Evolutionary conservation across 768 basidiomycete genomes (phyloP).

Genomic region (Calocybe gangraenosa): DNA sequence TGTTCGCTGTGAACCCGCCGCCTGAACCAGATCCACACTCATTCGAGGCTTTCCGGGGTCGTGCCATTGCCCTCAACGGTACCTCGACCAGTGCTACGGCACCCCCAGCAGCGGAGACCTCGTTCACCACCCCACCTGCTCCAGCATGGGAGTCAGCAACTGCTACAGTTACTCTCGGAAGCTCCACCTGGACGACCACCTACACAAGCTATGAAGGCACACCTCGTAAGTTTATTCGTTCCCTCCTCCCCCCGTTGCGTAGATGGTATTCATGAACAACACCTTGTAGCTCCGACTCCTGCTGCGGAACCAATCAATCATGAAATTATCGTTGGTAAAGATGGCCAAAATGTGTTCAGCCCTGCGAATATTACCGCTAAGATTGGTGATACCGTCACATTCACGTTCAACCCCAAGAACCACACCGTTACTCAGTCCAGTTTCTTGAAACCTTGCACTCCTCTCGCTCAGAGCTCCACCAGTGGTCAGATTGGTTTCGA

Average conservation of each 20-base stretch:
- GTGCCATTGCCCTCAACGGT: constrained; percentile 36
- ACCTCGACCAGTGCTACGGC: constrained; percentile 15
- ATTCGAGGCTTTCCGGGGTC: constrained; percentile 46
- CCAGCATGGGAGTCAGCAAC: constrained; percentile 34
- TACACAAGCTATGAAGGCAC: constrained; percentile 35
- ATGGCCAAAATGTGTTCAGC: constrained; percentile 29
- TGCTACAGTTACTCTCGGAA: constrained; percentile 32
- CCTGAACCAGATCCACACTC: constrained; percentile 30
- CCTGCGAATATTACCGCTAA: constrained; percentile 36
- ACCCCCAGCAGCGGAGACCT: constrained; percentile 14
- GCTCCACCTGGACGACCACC: constrained; percentile 31
- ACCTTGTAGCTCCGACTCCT: constrained; percentile 13
- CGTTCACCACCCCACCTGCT: constrained; percentile 27
- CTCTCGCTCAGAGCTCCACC: constrained; percentile 17
- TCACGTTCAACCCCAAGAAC: constrained; percentile 43
- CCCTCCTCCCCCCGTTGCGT: constrained; percentile 9
- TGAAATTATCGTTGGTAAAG: constrained; percentile 34
- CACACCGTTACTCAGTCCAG: constrained; percentile 42
- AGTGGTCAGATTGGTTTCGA: constrained; percentile 29
- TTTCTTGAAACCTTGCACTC: constrained; percentile 32
- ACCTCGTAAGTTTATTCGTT: constrained; percentile 24
- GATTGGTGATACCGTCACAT: constrained; percentile 40
- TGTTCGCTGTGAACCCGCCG: constrained; percentile 62
- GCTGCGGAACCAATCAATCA: constrained; percentile 26
- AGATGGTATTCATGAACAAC: constrained; percentile 5